Percentiles rank a stretch among this genome's conserved stretches.
These are phyloP conservation scores for Colletotrichum lupini DNA, from an alignment of 2,329 filamentous ascomycete genomes.

Conservation along the genomic window DNA sequence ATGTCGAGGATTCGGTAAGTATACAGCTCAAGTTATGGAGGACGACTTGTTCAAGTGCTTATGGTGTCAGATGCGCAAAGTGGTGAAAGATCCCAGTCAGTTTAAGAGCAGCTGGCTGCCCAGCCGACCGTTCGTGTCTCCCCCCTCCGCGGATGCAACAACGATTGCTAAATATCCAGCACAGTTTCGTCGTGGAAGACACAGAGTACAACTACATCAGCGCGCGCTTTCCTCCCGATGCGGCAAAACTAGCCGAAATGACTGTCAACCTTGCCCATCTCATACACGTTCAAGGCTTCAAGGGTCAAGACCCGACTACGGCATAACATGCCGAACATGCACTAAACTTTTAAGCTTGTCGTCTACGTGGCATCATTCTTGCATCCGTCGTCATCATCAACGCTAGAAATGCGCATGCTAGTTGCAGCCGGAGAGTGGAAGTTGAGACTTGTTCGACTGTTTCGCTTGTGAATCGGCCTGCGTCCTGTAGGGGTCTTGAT, in stretches of 20 bases:
- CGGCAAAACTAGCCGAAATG: conserved; percentile 53
- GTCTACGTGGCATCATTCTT: not conserved
- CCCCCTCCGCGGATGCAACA: not conserved
- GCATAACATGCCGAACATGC: not conserved
- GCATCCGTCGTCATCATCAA: not conserved
- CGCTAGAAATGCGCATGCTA: not conserved
- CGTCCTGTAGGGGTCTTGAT: not conserved
- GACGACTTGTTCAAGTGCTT: not conserved
- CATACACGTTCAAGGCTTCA: conserved; percentile 20
- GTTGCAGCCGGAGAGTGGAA: not conserved
- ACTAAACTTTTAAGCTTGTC: not conserved
- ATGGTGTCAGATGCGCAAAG: conserved; percentile 52
- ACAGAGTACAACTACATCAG: conserved; percentile 61
- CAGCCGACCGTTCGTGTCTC: conserved; percentile 13
- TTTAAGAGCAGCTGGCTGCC: conserved; percentile 54
- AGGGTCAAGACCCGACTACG: not conserved
- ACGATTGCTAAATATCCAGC: not conserved
- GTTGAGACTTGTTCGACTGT: not conserved
- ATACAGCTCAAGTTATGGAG: not conserved
- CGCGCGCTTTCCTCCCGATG: conserved; percentile 57
- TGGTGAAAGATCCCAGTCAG: conserved; percentile 53
- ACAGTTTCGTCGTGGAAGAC: conserved; percentile 61
- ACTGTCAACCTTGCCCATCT: conserved; percentile 50
- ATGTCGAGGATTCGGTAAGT: conserved; percentile 58
- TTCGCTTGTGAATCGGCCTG: not conserved